phyloP scores from a whole-genome alignment of 2,329 filamentous ascomycete genomes.

The Triangularia verruculosa region DNA sequence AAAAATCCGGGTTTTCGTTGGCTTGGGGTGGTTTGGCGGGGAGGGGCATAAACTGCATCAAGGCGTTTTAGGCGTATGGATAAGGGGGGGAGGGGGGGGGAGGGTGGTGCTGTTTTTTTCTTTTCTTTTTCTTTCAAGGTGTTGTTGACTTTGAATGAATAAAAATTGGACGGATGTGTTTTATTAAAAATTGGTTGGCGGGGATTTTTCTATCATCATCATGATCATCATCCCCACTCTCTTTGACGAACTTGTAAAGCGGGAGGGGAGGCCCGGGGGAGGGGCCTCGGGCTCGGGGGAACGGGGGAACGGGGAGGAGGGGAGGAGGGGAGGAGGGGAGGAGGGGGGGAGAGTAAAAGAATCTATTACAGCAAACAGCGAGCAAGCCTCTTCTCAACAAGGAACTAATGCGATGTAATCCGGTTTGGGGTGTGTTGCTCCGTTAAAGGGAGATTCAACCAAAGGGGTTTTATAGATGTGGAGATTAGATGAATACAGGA shows the following conservation, averaged over 20 bases:
- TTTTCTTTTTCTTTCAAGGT: neutral
- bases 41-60: slow-evolving; percentile 21
- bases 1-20: neutral
- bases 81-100: too few species aligned
- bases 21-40: neutral
- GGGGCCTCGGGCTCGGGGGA: too few species aligned
- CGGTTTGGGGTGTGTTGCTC: neutral
- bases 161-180: neutral
- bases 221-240: neutral
- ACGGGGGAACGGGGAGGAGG: neutral
- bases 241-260: neutral
- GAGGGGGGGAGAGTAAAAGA: neutral
- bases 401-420: neutral
- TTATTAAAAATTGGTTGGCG: neutral
- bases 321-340: neutral
- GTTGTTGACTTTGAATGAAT: neutral
- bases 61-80: slow-evolving; percentile 24
- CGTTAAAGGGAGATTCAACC: neutral
- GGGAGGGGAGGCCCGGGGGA: neutral
- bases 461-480: neutral
- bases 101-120: neutral
- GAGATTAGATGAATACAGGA: neutral
- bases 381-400: neutral
- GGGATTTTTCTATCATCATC: neutral
- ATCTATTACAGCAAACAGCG: neutral